Base-by-base conservation (phyloP, 495 filamentous ascomycete species). In the Aspergillus ostianus region DNA sequence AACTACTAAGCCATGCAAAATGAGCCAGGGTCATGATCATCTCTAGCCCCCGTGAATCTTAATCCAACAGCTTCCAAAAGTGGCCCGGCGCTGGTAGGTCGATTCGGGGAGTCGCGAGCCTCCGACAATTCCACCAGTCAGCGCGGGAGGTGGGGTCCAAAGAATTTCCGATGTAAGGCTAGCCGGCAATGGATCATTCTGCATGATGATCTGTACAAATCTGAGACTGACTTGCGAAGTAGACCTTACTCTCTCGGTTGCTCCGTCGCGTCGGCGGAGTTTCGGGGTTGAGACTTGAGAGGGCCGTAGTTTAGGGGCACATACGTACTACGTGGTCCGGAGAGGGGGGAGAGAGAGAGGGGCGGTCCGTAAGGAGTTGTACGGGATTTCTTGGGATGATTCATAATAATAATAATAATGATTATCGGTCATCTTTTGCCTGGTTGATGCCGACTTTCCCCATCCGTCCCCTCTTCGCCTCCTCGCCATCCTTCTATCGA, bases 121-220 rank as follows among this genome's bases (percentile, higher is more conserved):
- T 41, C 10, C 36, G 36, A 41, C 36, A 13, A 15, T 13, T 41
- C 36, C 50, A 45, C 30, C 17, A 54, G 44, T 41, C 32, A 18
- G 30, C 51, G n/a, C 51, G 44, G 23, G 13, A 44, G 20, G 51
- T 54, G 51, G 51, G 36, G 51, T 41, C 36, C 36, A 41, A 41
- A 44, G 30, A 45, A 21, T 21, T 53, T n/a, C n/a, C 20, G 15
- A 53, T 6, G 51, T 12, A 53, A 41, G 20, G 41, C 41, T 36
- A 53, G 51, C 51, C 15, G 26, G 27, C 19, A 36, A 36, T 53
- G 51, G 26, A 53, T 44, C 8, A 53, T 53, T 30, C 29, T 30
- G 29, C 51, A 32, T 53, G 29, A 36, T 20, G 29, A 41, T 53
- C 51, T 26, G 29, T 20, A 15, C 36, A 41, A 41, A 41, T 17